A percentile compares a stretch with the other conserved stretches of the same genome.
These are phyloP conservation scores for Nasturtium officinale DNA, from an alignment of 345 rosid species.

Conservation along the genomic window DNA sequence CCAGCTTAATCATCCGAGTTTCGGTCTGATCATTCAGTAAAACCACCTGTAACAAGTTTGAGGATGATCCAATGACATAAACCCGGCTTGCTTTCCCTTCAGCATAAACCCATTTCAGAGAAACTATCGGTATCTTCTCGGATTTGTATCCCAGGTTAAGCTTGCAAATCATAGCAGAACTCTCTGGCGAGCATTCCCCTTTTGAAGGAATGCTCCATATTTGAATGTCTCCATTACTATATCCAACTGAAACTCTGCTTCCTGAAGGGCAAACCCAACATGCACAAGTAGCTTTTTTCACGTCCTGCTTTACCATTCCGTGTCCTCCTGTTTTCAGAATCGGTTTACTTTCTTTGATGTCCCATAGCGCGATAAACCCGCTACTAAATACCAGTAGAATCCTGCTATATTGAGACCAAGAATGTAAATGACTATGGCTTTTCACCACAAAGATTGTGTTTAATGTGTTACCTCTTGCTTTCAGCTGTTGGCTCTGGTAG, in stretches of 20 bases:
- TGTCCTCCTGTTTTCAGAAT: conserved; percentile 62
- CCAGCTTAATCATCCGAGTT: conserved; percentile 76
- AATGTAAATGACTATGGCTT: background rate
- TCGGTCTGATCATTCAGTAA: conserved; percentile 76
- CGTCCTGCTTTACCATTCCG: conserved; percentile 51
- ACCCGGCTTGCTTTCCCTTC: conserved; percentile 81
- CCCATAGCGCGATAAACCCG: conserved; percentile 79
- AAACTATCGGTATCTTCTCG: conserved; percentile 71
- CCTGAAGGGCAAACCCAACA: conserved; percentile 91
- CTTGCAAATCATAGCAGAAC: conserved; percentile 55
- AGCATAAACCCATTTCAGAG: conserved; percentile 66
- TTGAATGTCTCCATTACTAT: conserved; percentile 75
- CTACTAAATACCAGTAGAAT: conserved; percentile 71
- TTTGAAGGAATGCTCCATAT: conserved; percentile 67
- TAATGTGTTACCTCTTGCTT: conserved; percentile 67
- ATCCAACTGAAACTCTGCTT: conserved; percentile 81
- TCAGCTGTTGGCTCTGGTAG: conserved; percentile 81
- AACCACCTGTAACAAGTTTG: conserved; percentile 68
- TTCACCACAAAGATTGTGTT: background rate
- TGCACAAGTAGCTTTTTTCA: conserved; percentile 74
- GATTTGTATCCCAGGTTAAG: conserved; percentile 82
- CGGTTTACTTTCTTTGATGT: conserved; percentile 64
- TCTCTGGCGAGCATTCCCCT: conserved; percentile 47
- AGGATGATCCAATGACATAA: conserved; percentile 66
- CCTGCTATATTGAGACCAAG: conserved; percentile 50